phyloP scores from a whole-genome alignment of 768 basidiomycete species.

The Tulasnella sp. region DNA sequence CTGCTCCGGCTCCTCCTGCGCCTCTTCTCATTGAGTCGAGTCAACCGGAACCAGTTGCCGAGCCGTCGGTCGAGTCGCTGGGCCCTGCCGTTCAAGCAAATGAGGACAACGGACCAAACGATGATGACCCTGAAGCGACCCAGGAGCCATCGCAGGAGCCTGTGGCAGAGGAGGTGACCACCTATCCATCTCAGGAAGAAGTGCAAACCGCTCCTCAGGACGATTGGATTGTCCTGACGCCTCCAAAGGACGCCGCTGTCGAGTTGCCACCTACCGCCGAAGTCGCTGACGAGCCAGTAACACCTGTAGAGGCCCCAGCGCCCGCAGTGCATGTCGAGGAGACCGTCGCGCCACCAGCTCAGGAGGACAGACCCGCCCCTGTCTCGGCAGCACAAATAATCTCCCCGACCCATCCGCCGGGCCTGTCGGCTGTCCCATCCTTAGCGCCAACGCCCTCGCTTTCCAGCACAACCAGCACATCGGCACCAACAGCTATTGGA shows the following conservation, averaged over 20 bases:
- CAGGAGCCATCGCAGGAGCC: not conserved
- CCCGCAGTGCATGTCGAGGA: slow-evolving; percentile 4
- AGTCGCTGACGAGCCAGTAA: not conserved
- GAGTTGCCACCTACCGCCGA: not conserved
- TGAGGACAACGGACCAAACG: not conserved
- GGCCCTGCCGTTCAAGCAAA: not conserved
- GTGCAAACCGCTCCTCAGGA: slow-evolving; percentile 2
- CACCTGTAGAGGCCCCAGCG: not conserved
- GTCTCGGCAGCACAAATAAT: slow-evolving; percentile 21
- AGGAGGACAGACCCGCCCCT: slow-evolving; percentile 19
- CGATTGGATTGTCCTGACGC: slow-evolving; percentile 14
- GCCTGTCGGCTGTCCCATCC: slow-evolving; percentile 23
- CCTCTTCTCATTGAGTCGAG: slow-evolving; percentile 30
- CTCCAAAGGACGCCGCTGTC: slow-evolving; percentile 6
- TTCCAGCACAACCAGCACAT: slow-evolving; percentile 21
- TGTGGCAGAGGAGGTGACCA: not conserved
- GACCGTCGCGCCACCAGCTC: no score
- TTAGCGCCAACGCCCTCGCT: slow-evolving; percentile 17
- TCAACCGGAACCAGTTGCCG: slow-evolving; percentile 20
- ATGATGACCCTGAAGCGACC: not conserved
- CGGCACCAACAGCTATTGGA: slow-evolving; percentile 19
- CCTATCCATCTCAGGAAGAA: slow-evolving; percentile 12
- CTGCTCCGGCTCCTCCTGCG: slow-evolving; percentile 24
- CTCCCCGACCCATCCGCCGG: slow-evolving; percentile 12
- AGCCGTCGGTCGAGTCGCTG: not conserved